Percentiles rank a stretch among this genome's conserved stretches.
Evolutionary conservation across 257 asterid genomes (phyloP).

Genomic region (Handroanthus guayacan): DNA sequence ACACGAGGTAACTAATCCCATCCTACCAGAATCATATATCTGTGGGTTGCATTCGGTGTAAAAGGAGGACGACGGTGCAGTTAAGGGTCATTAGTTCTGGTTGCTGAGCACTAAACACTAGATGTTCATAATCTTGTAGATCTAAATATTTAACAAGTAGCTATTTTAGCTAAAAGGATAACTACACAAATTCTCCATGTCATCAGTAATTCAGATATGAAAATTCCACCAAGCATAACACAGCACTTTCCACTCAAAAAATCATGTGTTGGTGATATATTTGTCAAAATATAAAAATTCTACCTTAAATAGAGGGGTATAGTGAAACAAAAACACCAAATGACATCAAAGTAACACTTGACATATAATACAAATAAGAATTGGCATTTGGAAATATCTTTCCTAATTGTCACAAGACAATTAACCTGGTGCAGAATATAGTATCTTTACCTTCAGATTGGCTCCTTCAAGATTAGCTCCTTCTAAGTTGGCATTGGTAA

Average conservation of each 20-base stretch:
- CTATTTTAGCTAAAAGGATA: background rate
- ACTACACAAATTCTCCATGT: conserved; percentile 4
- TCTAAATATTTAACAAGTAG: conserved; percentile 10
- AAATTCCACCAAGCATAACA: background rate
- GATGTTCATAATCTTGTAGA: conserved; percentile 2
- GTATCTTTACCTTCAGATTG: conserved; percentile 74
- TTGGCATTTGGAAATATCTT: conserved; percentile 5
- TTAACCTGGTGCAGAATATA: conserved; percentile 21
- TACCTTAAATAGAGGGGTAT: background rate
- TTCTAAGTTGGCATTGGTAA: conserved; percentile 96
- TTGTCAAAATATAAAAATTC: background rate
- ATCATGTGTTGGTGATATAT: background rate
- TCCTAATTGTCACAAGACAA: conserved; percentile 5
- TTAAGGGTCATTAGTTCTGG: background rate
- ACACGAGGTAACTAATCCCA: background rate
- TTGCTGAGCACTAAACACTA: background rate
- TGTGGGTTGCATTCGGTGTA: background rate
- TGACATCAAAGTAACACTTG: conserved; percentile 25
- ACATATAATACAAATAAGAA: background rate
- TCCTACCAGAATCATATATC: background rate
- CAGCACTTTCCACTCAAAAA: conserved; percentile 22
- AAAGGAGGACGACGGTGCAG: background rate
- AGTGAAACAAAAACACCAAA: conserved; percentile 2
- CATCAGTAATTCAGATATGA: conserved; percentile 12
- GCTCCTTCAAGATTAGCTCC: conserved; percentile 99